Evolutionary conservation across 2,329 filamentous ascomycete species (phyloP), one percentile per base, ranked within the genome.

Genomic region (Waltergamsia citrina): DNA sequence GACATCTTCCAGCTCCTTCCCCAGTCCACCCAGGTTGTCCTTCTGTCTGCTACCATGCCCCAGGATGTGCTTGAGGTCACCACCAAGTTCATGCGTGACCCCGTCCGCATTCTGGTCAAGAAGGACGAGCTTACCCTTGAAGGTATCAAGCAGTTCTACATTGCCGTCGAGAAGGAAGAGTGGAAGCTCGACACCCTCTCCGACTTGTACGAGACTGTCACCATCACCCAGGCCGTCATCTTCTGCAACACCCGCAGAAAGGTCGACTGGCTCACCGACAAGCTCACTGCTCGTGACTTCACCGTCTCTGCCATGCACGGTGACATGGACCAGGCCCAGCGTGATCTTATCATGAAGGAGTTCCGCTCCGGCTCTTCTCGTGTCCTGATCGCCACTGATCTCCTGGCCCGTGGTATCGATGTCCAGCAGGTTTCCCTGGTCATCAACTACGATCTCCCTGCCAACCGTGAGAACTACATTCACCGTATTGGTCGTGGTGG

Each of bases 161-260:
- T 98, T 67, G 92, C 92, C 40, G 92, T 98, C 41, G 92, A 98
- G 76, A 96, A 98, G 78, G 92, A 98, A 65, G 92, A 98, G 60
- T 98, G 92, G 92, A 98, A 98, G 73, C 81, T 98, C 47, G 92
- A 98, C 66, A 98, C 92, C 41, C 85, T 98, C 43, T 96, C 85
- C 54, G 92, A 98, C 68, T 69, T 98, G 51, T 98, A 98, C 74
- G 92, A 98, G 73, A 98, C 92, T 37, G 84, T 98, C 59, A 98
- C 92, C 61, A 98, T 96, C 57, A 98, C 92, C 52, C 92, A 98
- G 68, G 92, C 92, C 40, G 92, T 98, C 67, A 98, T 98, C 70
- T 98, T 98, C 85, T 98, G 92, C 81, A 98, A 98, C 81, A 98
- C 92, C 60, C 85, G 92, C 65, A 84, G 90, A 77, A 98, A 98